Evolutionary conservation across 345 rosid genomes (phyloP).

Genomic region (Raphanus sativus): DNA sequence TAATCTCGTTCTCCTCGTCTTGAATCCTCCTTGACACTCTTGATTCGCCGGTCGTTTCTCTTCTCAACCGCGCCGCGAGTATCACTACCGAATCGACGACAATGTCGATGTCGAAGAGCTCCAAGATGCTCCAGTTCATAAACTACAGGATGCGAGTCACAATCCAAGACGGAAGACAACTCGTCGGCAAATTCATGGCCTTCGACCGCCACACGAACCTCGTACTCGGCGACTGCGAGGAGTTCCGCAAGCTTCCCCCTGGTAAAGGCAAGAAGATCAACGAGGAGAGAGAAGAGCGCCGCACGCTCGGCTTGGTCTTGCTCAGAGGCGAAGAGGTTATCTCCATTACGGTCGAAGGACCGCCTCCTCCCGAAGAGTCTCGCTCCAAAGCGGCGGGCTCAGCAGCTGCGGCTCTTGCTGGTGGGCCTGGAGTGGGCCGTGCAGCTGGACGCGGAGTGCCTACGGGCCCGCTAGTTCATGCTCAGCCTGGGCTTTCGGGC

Average conservation of each 20-base stretch:
- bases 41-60: slow-evolving; percentile 8
- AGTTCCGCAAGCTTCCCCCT: slow-evolving; percentile 94
- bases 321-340: slow-evolving; percentile 97
- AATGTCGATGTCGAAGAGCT: slow-evolving; percentile 97
- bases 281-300: slow-evolving; percentile 91
- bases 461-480: slow-evolving; percentile 85
- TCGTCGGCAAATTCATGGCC: slow-evolving; percentile 96
- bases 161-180: slow-evolving; percentile 94
- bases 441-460: slow-evolving; percentile 99
- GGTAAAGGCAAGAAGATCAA: slow-evolving; percentile 77
- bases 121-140: slow-evolving; percentile 95
- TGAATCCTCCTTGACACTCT: slow-evolving; percentile 2
- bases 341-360: slow-evolving; percentile 98
- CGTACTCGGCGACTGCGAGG: slow-evolving; percentile 95
- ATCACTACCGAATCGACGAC: slow-evolving; percentile 19
- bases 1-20: slow-evolving; percentile 15
- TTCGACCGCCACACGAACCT: slow-evolving; percentile 99
- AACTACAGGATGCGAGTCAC: slow-evolving; percentile 98
- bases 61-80: not conserved
- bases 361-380: slow-evolving; percentile 97
- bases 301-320: slow-evolving; percentile 91
- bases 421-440: slow-evolving; percentile 97
- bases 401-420: slow-evolving; percentile 62
- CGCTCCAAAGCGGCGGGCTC: slow-evolving; percentile 76
- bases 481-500: slow-evolving; percentile 97